phyloP scores from a whole-genome alignment of 1,284 basidiomycete species.

The Ustilago sp. region DNA sequence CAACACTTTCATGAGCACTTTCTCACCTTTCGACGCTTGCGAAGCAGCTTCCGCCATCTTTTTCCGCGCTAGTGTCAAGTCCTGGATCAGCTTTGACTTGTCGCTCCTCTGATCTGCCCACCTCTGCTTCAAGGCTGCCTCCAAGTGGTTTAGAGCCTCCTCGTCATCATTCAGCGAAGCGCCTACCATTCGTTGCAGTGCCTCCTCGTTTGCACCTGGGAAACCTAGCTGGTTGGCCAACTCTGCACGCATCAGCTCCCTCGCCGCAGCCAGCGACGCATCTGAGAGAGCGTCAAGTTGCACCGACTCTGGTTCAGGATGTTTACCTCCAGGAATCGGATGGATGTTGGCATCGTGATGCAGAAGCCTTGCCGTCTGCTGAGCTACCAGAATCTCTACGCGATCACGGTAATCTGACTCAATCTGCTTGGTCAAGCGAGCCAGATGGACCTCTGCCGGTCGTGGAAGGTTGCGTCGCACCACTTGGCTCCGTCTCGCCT shows the following conservation, averaged over 20 bases:
- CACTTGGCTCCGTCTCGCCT: slow-evolving; percentile 83
- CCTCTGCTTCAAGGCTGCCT: slow-evolving; percentile 73
- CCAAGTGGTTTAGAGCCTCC: slow-evolving; percentile 70
- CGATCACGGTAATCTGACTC: slow-evolving; percentile 61
- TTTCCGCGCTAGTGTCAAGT: slow-evolving; percentile 77
- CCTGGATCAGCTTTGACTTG: slow-evolving; percentile 75
- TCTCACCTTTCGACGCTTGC: slow-evolving; percentile 87
- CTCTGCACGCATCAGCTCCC: slow-evolving; percentile 80
- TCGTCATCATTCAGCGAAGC: slow-evolving; percentile 70
- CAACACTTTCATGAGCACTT: slow-evolving; percentile 86
- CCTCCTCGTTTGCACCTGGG: slow-evolving; percentile 82
- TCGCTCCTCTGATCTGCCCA: slow-evolving; percentile 73
- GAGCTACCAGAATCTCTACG: slow-evolving; percentile 79
- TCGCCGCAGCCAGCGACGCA: slow-evolving; percentile 80
- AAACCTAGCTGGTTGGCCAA: slow-evolving; percentile 84
- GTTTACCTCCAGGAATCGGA: slow-evolving; percentile 85
- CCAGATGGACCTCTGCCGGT: slow-evolving; percentile 83
- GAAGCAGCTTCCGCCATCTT: slow-evolving; percentile 84
- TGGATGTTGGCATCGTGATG: slow-evolving; percentile 88
- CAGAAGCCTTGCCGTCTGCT: slow-evolving; percentile 83
- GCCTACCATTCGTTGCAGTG: slow-evolving; percentile 73
- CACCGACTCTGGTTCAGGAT: slow-evolving; percentile 81
- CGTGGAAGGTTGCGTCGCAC: slow-evolving; percentile 88
- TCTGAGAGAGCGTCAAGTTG: slow-evolving; percentile 83
- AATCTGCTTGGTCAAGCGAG: slow-evolving; percentile 74